phyloP scores from a whole-genome alignment of 345 rosid genomes.

The Cardamine resedifolia region DNA sequence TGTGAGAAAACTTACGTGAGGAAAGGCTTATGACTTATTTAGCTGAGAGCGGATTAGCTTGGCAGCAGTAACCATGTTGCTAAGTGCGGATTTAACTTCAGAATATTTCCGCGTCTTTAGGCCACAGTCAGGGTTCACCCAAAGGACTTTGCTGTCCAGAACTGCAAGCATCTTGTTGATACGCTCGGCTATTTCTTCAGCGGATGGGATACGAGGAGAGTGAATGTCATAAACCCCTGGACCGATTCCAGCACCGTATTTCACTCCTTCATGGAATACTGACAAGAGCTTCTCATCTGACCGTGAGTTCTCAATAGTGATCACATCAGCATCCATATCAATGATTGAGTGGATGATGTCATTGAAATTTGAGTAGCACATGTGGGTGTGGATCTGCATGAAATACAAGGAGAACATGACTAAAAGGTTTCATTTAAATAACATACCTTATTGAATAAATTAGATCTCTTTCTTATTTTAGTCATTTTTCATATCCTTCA shows the following conservation, averaged over 20 bases:
- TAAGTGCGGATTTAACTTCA: conserved; percentile 60
- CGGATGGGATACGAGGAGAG: conserved; percentile 64
- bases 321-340: conserved; percentile 68
- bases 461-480: too few relatives aligned
- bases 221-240: conserved; percentile 71
- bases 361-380: conserved; percentile 72
- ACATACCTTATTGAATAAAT: too few relatives aligned
- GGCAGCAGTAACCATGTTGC: conserved; percentile 62
- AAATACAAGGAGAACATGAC: conserved; percentile 18
- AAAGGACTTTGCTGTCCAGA: conserved; percentile 57
- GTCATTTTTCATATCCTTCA: too few relatives aligned
- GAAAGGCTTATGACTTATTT: conserved; percentile 19
- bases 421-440: conserved; percentile 11
- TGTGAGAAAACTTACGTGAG: conserved; percentile 27
- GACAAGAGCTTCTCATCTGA: conserved; percentile 71
- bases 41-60: conserved; percentile 55
- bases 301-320: conserved; percentile 66
- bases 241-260: conserved; percentile 63
- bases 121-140: conserved; percentile 75
- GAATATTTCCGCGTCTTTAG: conserved; percentile 60
- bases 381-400: conserved; percentile 64
- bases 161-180: conserved; percentile 68
- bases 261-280: conserved; percentile 62
- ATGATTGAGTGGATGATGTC: conserved; percentile 65
- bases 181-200: conserved; percentile 62